phyloP scores from a whole-genome alignment of 495 filamentous ascomycete species.

The Astrothelium macrocarpum region DNA sequence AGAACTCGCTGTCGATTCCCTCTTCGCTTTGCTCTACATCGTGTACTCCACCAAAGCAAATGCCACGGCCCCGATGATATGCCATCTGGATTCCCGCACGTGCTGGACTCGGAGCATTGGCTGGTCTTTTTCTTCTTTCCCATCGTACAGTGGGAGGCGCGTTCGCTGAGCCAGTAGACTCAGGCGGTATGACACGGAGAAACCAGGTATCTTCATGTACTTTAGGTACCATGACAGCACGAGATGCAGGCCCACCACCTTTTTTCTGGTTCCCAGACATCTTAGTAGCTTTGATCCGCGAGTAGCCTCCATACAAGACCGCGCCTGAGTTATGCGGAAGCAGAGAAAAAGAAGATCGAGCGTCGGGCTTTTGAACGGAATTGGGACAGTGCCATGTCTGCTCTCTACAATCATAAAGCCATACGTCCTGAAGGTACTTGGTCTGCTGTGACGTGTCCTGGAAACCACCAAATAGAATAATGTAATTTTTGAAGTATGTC shows the following conservation, averaged over 20 bases:
- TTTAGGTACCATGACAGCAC: slow-evolving; percentile 68
- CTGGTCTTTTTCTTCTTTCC: slow-evolving; percentile 88
- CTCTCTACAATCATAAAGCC: slow-evolving; percentile 60
- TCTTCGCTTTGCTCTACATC: slow-evolving; percentile 92
- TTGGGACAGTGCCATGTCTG: slow-evolving; percentile 68
- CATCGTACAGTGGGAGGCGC: slow-evolving; percentile 66
- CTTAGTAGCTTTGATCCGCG: slow-evolving; percentile 63
- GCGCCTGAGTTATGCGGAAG: slow-evolving; percentile 83
- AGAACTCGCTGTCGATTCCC: slow-evolving; percentile 92
- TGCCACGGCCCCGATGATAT: slow-evolving; percentile 82
- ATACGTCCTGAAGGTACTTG: slow-evolving; percentile 70
- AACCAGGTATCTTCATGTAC: slow-evolving; percentile 94
- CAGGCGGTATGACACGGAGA: slow-evolving; percentile 66
- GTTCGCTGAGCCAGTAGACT: slow-evolving; percentile 48
- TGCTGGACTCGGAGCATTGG: slow-evolving; percentile 73
- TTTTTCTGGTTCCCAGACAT: slow-evolving; percentile 49
- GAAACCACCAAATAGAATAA: slow-evolving; percentile 73
- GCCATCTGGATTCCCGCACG: slow-evolving; percentile 86
- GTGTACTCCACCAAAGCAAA: slow-evolving; percentile 89
- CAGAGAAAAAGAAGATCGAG: slow-evolving; percentile 81
- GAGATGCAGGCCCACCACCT: slow-evolving; percentile 47
- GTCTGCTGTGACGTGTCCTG: slow-evolving; percentile 92
- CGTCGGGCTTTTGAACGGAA: slow-evolving; percentile 75
- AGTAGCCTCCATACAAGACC: slow-evolving; percentile 86
- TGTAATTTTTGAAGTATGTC: slow-evolving; percentile 84